These are phyloP conservation scores for Talaromyces nanjingensis DNA, from an alignment of 495 filamentous ascomycete genomes.

Conservation along the genomic window DNA sequence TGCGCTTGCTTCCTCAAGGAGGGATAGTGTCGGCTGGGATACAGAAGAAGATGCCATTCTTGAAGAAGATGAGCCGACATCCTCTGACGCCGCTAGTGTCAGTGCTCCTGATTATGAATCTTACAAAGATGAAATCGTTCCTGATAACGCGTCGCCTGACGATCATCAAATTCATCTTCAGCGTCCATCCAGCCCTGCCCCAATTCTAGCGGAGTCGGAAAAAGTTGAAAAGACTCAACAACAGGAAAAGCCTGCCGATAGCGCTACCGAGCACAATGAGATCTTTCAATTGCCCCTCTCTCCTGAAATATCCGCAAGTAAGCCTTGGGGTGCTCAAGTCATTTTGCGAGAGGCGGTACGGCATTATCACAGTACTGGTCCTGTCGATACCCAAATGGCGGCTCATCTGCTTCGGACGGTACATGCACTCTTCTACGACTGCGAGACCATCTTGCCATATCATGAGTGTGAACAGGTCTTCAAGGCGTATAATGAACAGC, in stretches of 20 bases:
- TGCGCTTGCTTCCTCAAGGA: conserved; percentile 14
- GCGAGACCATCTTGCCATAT: conserved; percentile 35
- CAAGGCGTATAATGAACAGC: conserved; percentile 56
- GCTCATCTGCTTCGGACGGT: conserved; percentile 41
- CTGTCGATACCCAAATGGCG: conserved; percentile 40
- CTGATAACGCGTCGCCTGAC: conserved; percentile 19
- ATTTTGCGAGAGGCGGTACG: conserved; percentile 38
- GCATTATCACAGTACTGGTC: conserved; percentile 35
- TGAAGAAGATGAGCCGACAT: background rate
- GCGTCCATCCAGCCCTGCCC: conserved; percentile 35
- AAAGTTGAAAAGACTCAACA: conserved; percentile 16
- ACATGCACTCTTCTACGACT: conserved; percentile 32
- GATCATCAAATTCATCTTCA: conserved; percentile 26
- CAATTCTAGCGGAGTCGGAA: conserved; percentile 30
- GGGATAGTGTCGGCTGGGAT: conserved; percentile 8
- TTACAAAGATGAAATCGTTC: conserved; percentile 13
- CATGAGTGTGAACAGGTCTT: conserved; percentile 47
- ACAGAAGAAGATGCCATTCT: conserved; percentile 10
- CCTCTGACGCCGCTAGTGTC: background rate
- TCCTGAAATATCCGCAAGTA: conserved; percentile 25
- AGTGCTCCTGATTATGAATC: background rate
- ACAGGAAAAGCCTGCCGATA: background rate
- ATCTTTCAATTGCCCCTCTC: conserved; percentile 24
- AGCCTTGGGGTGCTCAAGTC: conserved; percentile 43
- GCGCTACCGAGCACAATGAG: conserved; percentile 16